Evolutionary conservation across 352 stramenopile genomes (phyloP).

Genomic region (Thraustotheca clavata): DNA sequence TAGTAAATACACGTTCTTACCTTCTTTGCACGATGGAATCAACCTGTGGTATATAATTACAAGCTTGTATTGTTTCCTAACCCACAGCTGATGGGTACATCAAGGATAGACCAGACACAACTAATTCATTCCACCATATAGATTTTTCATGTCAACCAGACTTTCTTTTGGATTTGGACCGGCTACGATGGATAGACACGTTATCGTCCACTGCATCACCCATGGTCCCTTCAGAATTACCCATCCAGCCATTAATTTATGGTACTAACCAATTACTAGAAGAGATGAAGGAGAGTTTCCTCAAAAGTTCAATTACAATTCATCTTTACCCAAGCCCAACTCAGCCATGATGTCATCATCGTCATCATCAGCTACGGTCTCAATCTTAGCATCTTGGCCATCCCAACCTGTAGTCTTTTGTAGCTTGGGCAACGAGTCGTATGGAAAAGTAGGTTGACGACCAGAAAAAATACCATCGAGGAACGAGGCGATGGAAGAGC

Average conservation of each 20-base stretch:
- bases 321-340: slow-evolving; percentile 52
- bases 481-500: slow-evolving; percentile 61
- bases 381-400: slow-evolving; percentile 65
- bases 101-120: no score
- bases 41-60: no score
- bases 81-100: no score
- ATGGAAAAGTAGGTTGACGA: slow-evolving; percentile 50
- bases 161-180: not conserved
- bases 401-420: slow-evolving; percentile 67
- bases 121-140: no score
- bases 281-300: not conserved
- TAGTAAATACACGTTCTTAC: no score
- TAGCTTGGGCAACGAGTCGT: slow-evolving; percentile 50
- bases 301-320: slow-evolving; percentile 40
- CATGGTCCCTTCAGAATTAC: no score
- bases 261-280: not conserved
- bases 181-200: not conserved
- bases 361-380: slow-evolving; percentile 67
- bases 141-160: not conserved
- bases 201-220: not conserved
- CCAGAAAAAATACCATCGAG: slow-evolving; percentile 64
- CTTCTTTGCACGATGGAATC: no score
- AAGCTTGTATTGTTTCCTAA: no score
- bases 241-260: not conserved
- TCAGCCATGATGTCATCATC: slow-evolving; percentile 85